Evolutionary conservation across 352 stramenopile genomes (phyloP).

Genomic region (Detonula confervacea): DNA sequence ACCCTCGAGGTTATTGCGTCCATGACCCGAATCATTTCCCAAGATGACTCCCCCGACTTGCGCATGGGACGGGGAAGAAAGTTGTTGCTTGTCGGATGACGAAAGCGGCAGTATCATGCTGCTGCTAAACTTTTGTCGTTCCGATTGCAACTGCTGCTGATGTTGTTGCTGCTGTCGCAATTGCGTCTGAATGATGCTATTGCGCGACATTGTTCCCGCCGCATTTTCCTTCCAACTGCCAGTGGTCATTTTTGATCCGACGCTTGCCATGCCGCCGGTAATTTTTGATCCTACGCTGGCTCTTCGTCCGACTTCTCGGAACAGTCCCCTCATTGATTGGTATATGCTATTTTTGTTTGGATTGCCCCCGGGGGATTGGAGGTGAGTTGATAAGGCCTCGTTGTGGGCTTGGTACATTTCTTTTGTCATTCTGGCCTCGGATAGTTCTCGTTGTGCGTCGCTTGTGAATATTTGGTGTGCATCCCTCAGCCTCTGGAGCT

Average conservation of each 20-base stretch:
- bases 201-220: too few species aligned
- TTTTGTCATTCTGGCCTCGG: slow-evolving; percentile 24
- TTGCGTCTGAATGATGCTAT: too few species aligned
- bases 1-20: slow-evolving; percentile 1
- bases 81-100: background rate
- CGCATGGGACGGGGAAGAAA: background rate
- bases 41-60: background rate
- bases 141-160: too few species aligned
- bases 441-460: background rate
- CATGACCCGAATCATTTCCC: too few species aligned
- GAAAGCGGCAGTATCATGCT: too few species aligned
- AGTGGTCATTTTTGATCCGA: too few species aligned
- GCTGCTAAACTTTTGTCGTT: too few species aligned
- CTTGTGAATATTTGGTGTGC: slow-evolving; percentile 6
- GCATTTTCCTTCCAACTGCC: too few species aligned
- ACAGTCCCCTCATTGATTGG: background rate
- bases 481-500: slow-evolving; percentile 14
- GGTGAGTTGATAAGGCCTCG: slow-evolving; percentile 17
- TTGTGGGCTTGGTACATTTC: slow-evolving; percentile 35
- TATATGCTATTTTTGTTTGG: background rate
- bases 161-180: too few species aligned
- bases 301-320: too few species aligned
- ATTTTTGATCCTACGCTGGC: too few species aligned
- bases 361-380: background rate
- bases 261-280: too few species aligned